Conservation (phyloP, 257 asterid genomes). For the Rehmannia glutinosa region DNA sequence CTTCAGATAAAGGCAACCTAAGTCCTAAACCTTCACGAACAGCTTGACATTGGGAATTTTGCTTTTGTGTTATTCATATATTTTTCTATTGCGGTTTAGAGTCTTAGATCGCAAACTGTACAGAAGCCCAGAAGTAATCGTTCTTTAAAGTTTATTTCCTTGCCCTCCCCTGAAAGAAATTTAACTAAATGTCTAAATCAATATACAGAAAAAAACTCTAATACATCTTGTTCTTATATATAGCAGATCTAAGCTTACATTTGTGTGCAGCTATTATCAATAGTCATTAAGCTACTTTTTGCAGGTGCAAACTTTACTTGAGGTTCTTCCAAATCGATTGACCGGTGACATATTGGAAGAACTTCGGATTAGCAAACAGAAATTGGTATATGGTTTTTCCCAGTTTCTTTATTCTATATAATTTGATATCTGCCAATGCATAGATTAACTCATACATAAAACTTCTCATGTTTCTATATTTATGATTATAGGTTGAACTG, state of each 20-base stretch:
- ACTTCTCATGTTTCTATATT: not conserved
- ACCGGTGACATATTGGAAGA: conserved; percentile 89
- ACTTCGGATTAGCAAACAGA: conserved; percentile 94
- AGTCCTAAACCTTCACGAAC: not conserved
- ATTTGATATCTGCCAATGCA: conserved; percentile 2
- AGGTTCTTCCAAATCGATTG: conserved; percentile 91
- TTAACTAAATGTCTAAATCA: not conserved
- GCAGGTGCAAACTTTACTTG: conserved; percentile 89
- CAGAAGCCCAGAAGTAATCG: conserved; percentile 3
- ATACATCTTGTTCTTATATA: not conserved
- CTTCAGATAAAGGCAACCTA: not conserved
- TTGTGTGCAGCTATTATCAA: not conserved
- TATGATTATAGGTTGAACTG: conserved; percentile 71
- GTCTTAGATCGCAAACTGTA: not conserved
- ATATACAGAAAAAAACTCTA: not conserved
- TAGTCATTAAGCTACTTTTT: conserved; percentile 18
- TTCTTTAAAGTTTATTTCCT: not conserved
- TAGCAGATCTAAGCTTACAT: not conserved
- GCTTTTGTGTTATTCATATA: not conserved
- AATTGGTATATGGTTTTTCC: conserved; percentile 44
- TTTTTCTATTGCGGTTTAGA: not conserved
- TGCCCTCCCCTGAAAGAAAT: not conserved
- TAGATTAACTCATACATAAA: not conserved
- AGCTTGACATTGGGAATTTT: not conserved
- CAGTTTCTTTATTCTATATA: not conserved